Conservation (phyloP, 805 yeast genomes). For the Sporopachydermia lactativora region DNA sequence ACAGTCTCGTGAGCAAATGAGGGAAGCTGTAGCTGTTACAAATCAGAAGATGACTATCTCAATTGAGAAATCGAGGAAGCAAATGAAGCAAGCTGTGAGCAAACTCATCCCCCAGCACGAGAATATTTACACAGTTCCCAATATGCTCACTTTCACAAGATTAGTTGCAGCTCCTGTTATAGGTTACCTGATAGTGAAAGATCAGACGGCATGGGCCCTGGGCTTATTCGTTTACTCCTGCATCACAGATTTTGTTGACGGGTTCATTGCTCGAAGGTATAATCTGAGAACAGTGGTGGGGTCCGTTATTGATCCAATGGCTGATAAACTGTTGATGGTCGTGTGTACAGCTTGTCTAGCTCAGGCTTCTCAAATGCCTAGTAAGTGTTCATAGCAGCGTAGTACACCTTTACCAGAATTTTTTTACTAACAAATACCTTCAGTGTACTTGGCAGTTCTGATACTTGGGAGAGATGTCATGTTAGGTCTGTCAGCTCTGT, state of each 20-base stretch:
- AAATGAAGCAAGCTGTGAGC: slow-evolving; percentile 19
- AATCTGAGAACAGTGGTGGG: slow-evolving; percentile 75
- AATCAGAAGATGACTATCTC: background rate
- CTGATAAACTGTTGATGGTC: slow-evolving; percentile 85
- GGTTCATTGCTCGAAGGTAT: slow-evolving; percentile 73
- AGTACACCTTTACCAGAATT: too few species aligned
- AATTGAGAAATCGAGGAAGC: slow-evolving; percentile 14
- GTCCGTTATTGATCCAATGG: slow-evolving; percentile 86
- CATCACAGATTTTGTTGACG: slow-evolving; percentile 84
- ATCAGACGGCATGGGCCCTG: slow-evolving; percentile 50
- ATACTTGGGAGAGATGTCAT: slow-evolving; percentile 77
- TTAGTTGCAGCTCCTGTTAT: slow-evolving; percentile 73
- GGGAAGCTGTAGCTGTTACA: too few species aligned
- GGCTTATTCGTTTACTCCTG: slow-evolving; percentile 74
- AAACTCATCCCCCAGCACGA: slow-evolving; percentile 29
- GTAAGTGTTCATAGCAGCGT: slow-evolving; percentile 3
- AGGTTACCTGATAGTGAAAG: slow-evolving; percentile 61
- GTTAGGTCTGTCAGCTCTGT: slow-evolving; percentile 58
- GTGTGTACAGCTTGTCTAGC: slow-evolving; percentile 70
- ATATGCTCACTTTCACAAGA: slow-evolving; percentile 68
- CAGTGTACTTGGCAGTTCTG: slow-evolving; percentile 39
- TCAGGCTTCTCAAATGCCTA: slow-evolving; percentile 54
- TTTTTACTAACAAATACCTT: background rate
- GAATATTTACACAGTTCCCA: slow-evolving; percentile 73
- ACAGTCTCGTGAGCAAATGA: too few species aligned